Evolutionary conservation across 495 filamentous ascomycete genomes (phyloP), one percentile per base, ranked within the genome.

Genomic region (Rostrohypoxylon terebratum): DNA sequence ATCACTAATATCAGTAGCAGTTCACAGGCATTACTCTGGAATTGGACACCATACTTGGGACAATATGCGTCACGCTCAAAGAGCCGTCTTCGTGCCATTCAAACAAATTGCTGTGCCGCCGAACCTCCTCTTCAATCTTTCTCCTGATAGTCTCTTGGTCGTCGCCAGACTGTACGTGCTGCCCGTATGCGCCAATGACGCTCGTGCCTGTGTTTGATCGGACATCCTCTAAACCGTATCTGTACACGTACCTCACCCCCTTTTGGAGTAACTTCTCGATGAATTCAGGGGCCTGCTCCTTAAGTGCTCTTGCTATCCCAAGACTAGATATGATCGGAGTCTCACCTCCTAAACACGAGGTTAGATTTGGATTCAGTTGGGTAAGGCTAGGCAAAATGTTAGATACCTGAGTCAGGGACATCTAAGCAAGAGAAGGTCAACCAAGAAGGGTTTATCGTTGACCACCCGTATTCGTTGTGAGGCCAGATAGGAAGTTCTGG

Each of bases 381-480:
- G 40, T 14, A 38, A 20, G n/a, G 53, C 16, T 11, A 21, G 25
- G 34, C 5, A 2, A 40, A 16, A 23, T 23, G 18, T 16, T 40
- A 3, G 3, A 1, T 67, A 72, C 71, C 54, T 23, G 66, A 59
- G 2, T 74, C 54, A 0, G 71, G 66, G 3, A 31, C 44, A 11
- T 65, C n/a, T 14, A 77, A 33, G 44, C 60, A 68, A 23, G 68
- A 60, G 58, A 77, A 77, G 6, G 65, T 77, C 23, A 75, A 16
- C 75, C 75, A 75, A 16, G 72, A 71, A 18, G 75, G 72, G 45
- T 77, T 63, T 53, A 77, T 70, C 9, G 57, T 75, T 28, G 72
- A 75, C 72, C 63, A 73, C 10, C 75, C 75, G 13, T 77, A 75
- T 48, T 75, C 75, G 40, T 73, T 75, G 36, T 77, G 75, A 33